A percentile compares a stretch with the other conserved stretches of the same genome.
phyloP scores from a whole-genome alignment of 2,329 filamentous ascomycete genomes.

The Colletotrichum sp. region DNA sequence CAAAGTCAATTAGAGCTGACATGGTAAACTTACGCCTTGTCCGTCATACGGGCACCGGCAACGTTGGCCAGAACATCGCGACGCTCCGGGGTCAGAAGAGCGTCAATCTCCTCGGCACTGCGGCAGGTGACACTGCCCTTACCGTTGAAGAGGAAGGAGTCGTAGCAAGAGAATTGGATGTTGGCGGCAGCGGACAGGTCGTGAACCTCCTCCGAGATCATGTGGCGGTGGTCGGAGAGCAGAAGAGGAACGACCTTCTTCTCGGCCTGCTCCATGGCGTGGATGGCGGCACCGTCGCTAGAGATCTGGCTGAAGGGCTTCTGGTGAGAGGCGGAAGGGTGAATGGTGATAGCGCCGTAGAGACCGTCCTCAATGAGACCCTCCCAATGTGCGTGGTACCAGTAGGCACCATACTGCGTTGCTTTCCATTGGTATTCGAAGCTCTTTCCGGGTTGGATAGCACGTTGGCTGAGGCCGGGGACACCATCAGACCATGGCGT shows the following conservation, averaged over 20 bases:
- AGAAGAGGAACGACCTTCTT: slow-evolving; percentile 50
- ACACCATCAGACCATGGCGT: slow-evolving; percentile 68
- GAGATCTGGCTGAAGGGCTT: slow-evolving; percentile 58
- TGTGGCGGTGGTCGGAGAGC: slow-evolving; percentile 61
- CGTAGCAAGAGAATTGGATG: slow-evolving; percentile 61
- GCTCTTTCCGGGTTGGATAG: slow-evolving; percentile 51
- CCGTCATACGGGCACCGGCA: slow-evolving; percentile 36
- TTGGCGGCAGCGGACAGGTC: slow-evolving; percentile 47
- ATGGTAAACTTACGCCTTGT: slow-evolving; percentile 40
- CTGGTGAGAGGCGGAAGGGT: slow-evolving; percentile 32
- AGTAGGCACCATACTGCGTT: slow-evolving; percentile 61
- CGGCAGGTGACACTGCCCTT: slow-evolving; percentile 62
- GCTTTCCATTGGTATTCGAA: slow-evolving; percentile 63
- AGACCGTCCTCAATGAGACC: slow-evolving; percentile 66
- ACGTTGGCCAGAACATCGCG: slow-evolving; percentile 30
- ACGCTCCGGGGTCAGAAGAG: slow-evolving; percentile 38
- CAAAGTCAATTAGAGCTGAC: not conserved
- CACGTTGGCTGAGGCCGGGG: slow-evolving; percentile 58
- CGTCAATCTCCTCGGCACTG: slow-evolving; percentile 45
- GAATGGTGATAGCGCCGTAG: slow-evolving; percentile 61
- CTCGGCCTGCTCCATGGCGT: slow-evolving; percentile 53
- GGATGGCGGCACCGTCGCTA: slow-evolving; percentile 32
- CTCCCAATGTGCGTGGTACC: slow-evolving; percentile 64
- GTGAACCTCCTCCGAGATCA: slow-evolving; percentile 53
- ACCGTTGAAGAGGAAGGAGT: slow-evolving; percentile 67